Percentiles rank a stretch among this genome's conserved stretches.
These are phyloP conservation scores for Closterium sp. DNA, from an alignment of 139 green algal species.

Conservation along the genomic window DNA sequence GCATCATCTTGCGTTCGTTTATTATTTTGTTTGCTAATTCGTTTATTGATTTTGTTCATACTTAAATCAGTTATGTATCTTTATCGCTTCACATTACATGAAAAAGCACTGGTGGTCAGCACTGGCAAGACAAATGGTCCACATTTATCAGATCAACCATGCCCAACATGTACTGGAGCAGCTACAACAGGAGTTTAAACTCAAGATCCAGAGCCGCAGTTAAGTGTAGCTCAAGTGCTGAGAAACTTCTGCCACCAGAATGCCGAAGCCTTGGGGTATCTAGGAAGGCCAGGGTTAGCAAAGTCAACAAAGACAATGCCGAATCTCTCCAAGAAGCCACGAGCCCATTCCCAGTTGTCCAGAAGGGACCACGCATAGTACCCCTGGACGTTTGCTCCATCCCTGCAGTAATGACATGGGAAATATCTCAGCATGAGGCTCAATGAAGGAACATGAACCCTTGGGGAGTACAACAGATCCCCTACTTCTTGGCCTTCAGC, in stretches of 20 bases:
- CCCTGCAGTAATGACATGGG: conserved; percentile 4
- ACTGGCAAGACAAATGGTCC: background rate
- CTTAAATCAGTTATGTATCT: too few species aligned
- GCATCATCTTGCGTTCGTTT: background rate
- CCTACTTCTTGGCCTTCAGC: background rate
- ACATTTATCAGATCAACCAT: background rate
- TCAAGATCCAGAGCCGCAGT: too few species aligned
- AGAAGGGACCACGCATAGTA: conserved; percentile 65
- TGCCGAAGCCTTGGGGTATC: conserved; percentile 58
- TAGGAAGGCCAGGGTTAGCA: conserved; percentile 37
- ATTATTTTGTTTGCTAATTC: background rate
- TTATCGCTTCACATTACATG: too few species aligned
- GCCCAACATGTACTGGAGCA: too few species aligned
- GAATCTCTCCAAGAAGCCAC: conserved; percentile 62
- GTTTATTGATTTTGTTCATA: background rate
- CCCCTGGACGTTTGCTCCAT: conserved; percentile 55
- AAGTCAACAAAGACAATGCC: conserved; percentile 62
- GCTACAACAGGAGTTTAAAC: too few species aligned
- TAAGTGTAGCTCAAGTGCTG: background rate
- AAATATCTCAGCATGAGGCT: background rate
- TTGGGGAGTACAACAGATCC: background rate
- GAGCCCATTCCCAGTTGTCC: conserved; percentile 64
- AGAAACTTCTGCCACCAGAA: conserved; percentile 54
- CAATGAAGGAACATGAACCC: background rate
- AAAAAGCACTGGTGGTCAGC: background rate